Conservation (phyloP, 306 rosid species). For the Crotalaria pallida region DNA sequence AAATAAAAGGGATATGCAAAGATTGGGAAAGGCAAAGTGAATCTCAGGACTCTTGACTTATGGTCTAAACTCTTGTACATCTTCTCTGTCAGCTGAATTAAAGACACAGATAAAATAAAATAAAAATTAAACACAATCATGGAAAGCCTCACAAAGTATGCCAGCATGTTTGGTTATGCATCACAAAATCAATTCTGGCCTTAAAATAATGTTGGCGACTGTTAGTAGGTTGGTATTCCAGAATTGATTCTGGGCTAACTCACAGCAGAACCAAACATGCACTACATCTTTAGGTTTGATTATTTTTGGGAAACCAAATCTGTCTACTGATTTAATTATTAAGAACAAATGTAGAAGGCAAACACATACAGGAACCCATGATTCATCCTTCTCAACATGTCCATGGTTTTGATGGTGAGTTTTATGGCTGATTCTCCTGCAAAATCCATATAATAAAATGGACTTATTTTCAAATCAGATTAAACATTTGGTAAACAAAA, state of each 20-base stretch:
- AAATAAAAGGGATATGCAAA: conserved; percentile 87
- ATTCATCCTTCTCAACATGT: conserved; percentile 88
- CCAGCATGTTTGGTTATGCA: too few relatives aligned
- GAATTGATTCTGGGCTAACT: too few relatives aligned
- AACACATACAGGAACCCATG: conserved; percentile 90
- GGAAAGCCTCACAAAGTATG: neutral
- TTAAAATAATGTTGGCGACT: too few relatives aligned
- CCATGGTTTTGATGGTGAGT: conserved; percentile 99
- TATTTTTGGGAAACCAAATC: neutral
- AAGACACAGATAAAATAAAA: neutral
- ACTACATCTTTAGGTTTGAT: neutral
- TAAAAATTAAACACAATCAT: neutral
- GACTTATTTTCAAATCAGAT: neutral
- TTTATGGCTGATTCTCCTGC: conserved; percentile 94
- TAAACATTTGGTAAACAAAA: neutral
- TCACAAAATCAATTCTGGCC: too few relatives aligned
- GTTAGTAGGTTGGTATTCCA: too few relatives aligned
- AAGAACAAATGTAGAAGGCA: neutral
- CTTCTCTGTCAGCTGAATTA: conserved; percentile 71
- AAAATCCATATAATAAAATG: neutral
- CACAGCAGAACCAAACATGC: too few relatives aligned
- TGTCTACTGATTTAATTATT: neutral
- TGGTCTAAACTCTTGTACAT: conserved; percentile 46
- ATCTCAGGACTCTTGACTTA: conserved; percentile 54
- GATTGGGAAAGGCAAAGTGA: conserved; percentile 69